phyloP scores from a whole-genome alignment of 208 protist genomes.

The Acanthamoeba castellanii region DNA sequence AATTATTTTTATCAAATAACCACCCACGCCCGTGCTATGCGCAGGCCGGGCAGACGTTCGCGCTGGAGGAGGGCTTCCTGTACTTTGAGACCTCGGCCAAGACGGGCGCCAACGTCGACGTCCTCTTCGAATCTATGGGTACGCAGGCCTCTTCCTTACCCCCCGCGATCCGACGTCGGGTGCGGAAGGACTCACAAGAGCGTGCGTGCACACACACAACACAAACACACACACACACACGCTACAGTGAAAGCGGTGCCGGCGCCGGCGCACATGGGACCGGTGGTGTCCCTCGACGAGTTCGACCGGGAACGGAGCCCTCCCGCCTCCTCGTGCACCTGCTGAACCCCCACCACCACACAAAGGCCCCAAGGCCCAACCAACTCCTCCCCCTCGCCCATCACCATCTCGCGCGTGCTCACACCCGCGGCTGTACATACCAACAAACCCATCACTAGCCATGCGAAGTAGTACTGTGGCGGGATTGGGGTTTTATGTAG shows the following conservation, averaged over 20 bases:
- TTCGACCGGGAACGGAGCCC: neutral
- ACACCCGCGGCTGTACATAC: too few species aligned
- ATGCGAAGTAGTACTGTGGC: too few species aligned
- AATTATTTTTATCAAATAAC: neutral
- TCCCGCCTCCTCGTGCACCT: neutral
- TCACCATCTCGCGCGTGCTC: too few species aligned
- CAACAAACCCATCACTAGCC: too few species aligned
- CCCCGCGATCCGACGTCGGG: neutral
- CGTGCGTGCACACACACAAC: too few species aligned
- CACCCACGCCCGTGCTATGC: neutral
- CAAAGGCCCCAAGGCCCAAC: too few species aligned
- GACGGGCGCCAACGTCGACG: slow-evolving; percentile 12
- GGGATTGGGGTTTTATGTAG: too few species aligned
- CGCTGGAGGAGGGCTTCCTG: neutral
- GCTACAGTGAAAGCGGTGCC: slow-evolving; percentile 20
- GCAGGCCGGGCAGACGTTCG: neutral
- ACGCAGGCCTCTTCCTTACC: neutral
- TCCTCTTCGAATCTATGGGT: slow-evolving; percentile 16
- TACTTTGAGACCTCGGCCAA: slow-evolving; percentile 56
- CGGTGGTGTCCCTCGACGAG: neutral
- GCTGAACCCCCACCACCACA: neutral
- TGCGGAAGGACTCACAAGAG: neutral
- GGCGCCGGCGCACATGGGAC: slow-evolving; percentile 1
- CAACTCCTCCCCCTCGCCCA: too few species aligned
- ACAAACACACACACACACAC: too few species aligned